Evolutionary conservation across 768 basidiomycete genomes (phyloP), one percentile per base, ranked within the genome.

Genomic region (Suillus cothurnatus): DNA sequence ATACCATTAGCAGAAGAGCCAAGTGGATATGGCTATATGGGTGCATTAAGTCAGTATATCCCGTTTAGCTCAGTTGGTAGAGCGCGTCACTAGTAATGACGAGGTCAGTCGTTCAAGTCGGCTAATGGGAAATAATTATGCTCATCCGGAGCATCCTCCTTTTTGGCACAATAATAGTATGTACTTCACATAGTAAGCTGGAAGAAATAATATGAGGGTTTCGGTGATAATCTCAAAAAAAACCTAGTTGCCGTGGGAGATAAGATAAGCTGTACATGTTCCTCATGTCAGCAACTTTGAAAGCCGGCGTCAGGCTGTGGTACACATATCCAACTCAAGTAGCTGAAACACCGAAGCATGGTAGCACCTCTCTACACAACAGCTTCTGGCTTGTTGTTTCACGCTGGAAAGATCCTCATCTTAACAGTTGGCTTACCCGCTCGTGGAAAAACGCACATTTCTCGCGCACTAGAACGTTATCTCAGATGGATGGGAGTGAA

Each of bases 401-500:
- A 95, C 76, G 96, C 96, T 11, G 97, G 97, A 69, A 95, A 98
- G 80, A 97, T 99, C 74, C 82, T 99, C 28, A 90, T 97, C 55
- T 82, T 95, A 64, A 94, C 95, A 23, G 91, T 98, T 62, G 97
- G 97, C 11, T 83, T 99, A 4, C 96, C 96, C 53, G 96, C 97
- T 1, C 87, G 95, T 61, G 95, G 95, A 39, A 97, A 97, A 80
- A 99, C 97, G 0, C 97, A 99, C 76, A 94, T 99, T 64, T 97
- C 95, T 1, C 86, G 96, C 45, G 90, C 97, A 8, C 84, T 99
- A 15, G 97, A 99, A 76, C 88, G 97, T n/a, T 99, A 99, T 78
- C 85, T 99, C 1, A 85, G 95, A 76, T 99, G 97, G 97, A 93
- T 94, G 77, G 97, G 97, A 36, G 93, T 99, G 62, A 98, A 97